Conservation (phyloP, 2,329 filamentous ascomycete species). For the Botrytis byssoidea region DNA sequence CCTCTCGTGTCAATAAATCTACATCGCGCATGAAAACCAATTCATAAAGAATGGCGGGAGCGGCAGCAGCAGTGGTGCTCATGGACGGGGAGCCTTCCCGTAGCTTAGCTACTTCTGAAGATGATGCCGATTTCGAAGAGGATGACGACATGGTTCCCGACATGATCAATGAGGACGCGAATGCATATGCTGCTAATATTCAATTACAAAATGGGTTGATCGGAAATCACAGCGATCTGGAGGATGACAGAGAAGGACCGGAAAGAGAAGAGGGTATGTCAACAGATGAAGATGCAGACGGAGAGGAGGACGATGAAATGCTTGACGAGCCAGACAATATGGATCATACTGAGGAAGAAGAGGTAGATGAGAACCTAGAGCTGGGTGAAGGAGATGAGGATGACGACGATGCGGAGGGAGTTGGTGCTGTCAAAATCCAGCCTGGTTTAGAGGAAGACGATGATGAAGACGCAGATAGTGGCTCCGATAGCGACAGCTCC, state of each 20-base stretch:
- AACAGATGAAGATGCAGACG: constrained; percentile 39
- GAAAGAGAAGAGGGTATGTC: constrained; percentile 37
- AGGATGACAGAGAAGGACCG: constrained; percentile 27
- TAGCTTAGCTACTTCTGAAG: constrained; percentile 39
- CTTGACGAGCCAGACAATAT: constrained; percentile 37
- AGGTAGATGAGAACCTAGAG: constrained; percentile 42
- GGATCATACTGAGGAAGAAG: constrained; percentile 40
- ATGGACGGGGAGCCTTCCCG: constrained; percentile 38
- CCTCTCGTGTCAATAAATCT: background rate
- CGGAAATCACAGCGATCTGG: constrained; percentile 28
- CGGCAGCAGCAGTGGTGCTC: constrained; percentile 26
- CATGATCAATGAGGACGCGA: constrained; percentile 34
- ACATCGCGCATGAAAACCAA: constrained; percentile 19
- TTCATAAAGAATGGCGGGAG: constrained; percentile 21
- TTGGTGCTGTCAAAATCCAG: constrained; percentile 40
- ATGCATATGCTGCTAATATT: constrained; percentile 39
- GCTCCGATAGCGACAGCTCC: constrained; percentile 33
- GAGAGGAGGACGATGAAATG: constrained; percentile 43
- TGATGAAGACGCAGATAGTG: constrained; percentile 41
- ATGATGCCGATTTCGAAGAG: constrained; percentile 41
- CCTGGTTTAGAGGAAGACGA: constrained; percentile 39
- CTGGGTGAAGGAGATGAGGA: constrained; percentile 46
- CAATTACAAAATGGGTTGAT: constrained; percentile 39
- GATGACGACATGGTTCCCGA: constrained; percentile 36
- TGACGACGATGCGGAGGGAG: constrained; percentile 40